These are phyloP conservation scores for Globisporangium uncinulatum DNA, from an alignment of 352 stramenopile genomes.

Conservation along the genomic window DNA sequence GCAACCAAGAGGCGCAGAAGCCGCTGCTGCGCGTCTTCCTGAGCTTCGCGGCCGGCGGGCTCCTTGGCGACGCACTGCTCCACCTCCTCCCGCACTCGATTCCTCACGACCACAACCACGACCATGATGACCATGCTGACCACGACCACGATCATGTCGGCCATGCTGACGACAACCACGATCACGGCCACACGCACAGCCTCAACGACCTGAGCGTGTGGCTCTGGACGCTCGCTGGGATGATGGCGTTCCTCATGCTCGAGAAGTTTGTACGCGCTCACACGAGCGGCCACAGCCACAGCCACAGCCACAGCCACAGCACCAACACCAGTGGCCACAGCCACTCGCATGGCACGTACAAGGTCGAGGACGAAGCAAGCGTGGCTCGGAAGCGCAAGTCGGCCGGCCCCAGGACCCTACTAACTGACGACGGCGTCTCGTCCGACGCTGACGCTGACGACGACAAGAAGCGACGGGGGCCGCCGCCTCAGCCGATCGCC, in stretches of 20 bases:
- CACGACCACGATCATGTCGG: conserved; percentile 44
- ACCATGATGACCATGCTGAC: conserved; percentile 24
- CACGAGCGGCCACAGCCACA: conserved; percentile 25
- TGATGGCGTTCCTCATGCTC: conserved; percentile 74
- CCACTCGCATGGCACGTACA: conserved; percentile 26
- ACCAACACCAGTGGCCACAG: conserved; percentile 27
- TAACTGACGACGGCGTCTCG: conserved; percentile 12
- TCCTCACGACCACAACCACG: conserved; percentile 18
- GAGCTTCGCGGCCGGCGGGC: conserved; percentile 81
- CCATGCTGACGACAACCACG: conserved; percentile 32
- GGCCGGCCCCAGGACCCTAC: conserved; percentile 20
- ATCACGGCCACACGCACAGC: conserved; percentile 46
- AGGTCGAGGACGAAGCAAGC: conserved; percentile 17
- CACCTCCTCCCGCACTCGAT: conserved; percentile 89
- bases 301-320: conserved; percentile 16
- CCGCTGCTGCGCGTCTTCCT: conserved; percentile 78
- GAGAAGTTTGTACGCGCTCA: conserved; percentile 79
- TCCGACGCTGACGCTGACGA: conserved; percentile 8
- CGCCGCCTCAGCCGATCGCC: conserved; percentile 43
- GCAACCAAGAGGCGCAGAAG: conserved; percentile 54
- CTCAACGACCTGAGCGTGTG: conserved; percentile 62
- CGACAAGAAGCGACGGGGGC: conserved; percentile 10
- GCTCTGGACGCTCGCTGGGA: conserved; percentile 70
- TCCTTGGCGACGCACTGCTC: conserved; percentile 88
- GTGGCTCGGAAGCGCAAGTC: conserved; percentile 29